Evolutionary conservation across 306 rosid genomes (phyloP).

Genomic region (Acmispon strigosus): DNA sequence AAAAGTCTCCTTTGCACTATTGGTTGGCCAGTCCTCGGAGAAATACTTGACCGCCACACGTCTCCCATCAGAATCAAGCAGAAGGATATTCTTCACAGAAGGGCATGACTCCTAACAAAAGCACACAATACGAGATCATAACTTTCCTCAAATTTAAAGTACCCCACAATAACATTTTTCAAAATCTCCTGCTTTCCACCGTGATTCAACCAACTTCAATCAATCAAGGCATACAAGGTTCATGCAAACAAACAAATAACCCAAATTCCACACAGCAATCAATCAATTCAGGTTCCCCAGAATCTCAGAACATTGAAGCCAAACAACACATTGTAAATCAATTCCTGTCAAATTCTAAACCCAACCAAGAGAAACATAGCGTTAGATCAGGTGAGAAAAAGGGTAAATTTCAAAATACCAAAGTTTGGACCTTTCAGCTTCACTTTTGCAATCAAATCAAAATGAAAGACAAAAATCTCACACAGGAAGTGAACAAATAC

Average conservation of each 20-base stretch:
- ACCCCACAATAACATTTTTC: neutral
- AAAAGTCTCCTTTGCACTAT: conserved; percentile 73
- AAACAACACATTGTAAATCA: neutral
- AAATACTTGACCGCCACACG: conserved; percentile 95
- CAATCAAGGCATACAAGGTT: neutral
- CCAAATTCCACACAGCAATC: neutral
- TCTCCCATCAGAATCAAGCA: conserved; percentile 92
- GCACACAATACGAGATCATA: conserved; percentile 12
- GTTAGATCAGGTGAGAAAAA: neutral
- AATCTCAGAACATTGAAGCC: neutral
- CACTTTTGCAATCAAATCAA: neutral
- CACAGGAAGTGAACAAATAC: too few relatives aligned
- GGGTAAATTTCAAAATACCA: neutral
- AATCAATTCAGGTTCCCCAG: neutral
- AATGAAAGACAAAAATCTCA: neutral
- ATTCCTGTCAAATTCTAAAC: neutral
- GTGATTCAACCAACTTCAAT: neutral
- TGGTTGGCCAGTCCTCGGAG: conserved; percentile 91
- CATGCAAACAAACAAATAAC: neutral
- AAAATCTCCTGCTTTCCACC: neutral
- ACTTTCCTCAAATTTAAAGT: neutral
- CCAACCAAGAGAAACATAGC: neutral
- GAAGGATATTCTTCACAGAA: conserved; percentile 71
- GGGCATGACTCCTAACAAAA: conserved; percentile 74
- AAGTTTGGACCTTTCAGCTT: neutral